Evolutionary conservation across 768 basidiomycete genomes (phyloP).

Genomic region (Dendrothele bispora): DNA sequence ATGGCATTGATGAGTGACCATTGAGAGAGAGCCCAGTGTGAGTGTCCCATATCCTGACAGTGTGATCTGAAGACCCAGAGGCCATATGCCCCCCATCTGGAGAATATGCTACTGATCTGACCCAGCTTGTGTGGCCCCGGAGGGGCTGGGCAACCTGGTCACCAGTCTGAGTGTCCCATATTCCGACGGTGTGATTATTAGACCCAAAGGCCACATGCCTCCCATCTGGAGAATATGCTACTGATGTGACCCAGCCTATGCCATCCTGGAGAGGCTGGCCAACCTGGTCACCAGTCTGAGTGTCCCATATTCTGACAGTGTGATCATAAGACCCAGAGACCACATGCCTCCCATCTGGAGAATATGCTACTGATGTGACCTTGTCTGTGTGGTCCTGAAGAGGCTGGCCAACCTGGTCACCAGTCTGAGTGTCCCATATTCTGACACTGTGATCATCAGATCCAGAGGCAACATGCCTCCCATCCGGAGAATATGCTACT

Average conservation of each 20-base stretch:
- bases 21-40: too few species aligned
- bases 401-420: not conserved
- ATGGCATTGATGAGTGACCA: too few species aligned
- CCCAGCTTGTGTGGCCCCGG: too few species aligned
- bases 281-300: constrained; percentile 5
- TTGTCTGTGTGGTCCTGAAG: constrained; percentile 13
- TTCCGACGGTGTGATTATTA: not conserved
- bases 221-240: constrained; percentile 4
- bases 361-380: constrained; percentile 42
- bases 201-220: constrained; percentile 19
- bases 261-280: too few species aligned
- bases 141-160: too few species aligned
- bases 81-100: too few species aligned
- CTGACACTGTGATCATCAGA: constrained; percentile 18
- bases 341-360: constrained; percentile 49
- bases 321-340: constrained; percentile 52
- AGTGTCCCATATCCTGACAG: too few species aligned
- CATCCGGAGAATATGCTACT: constrained; percentile 22
- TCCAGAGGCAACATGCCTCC: constrained; percentile 15
- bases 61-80: too few species aligned
- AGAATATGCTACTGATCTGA: too few species aligned
- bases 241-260: too few species aligned
- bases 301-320: constrained; percentile 51
- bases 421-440: constrained; percentile 24
- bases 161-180: constrained; percentile 1